Evolutionary conservation across 202 grass and related monocot species (phyloP), one percentile per base, ranked within the genome.

Genomic region (Panicum hallii): DNA sequence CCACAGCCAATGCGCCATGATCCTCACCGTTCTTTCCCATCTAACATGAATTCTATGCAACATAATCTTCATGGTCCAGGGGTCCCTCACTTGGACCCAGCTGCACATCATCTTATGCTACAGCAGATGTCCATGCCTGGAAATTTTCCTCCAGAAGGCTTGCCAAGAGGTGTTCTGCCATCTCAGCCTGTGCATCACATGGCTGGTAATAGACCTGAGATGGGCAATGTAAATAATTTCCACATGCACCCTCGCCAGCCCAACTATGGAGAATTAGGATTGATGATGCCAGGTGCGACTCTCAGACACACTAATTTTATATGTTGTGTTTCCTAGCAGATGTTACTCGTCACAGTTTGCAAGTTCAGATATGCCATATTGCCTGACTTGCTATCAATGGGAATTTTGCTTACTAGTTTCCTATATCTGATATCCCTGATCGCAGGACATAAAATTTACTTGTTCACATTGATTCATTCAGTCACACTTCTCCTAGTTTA

Each of bases 191-290:
- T 86, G 66, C 92, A 90, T 92, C 87, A 87, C 55, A 53, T 89
- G 85, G 69, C 90, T 81, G 84, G 89, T 85, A 92, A 86, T 83
- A 70, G 90, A 77, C 88, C 92, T 88, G 92, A 99, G 90, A 88
- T 90, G 79, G 75, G 81, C 76, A 92, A 92, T 90, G 84, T 94
- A 85, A 90, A 93, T 90, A 99, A 88, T 88, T 88, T 93, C 75
- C 75, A 82, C 75, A 76, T 91, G 83, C 97, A 94, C 82, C 88
- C 88, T 81, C 85, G 79, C 66, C 93, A 86, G 62, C 89, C 93
- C 67, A 86, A 83, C 78, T 91, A 86, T 88, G 96, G 91, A 63
- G 85, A 89, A 55, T 87, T 93, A 72, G 93, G 91, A 82, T 80
- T 93, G 79, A 88, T 90, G 74, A 83, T 92, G 68, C 82, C 93